Evolutionary conservation across 108 stramenopile genomes (phyloP), one percentile per base, ranked within the genome.

Genomic region (Schizochytrium sp.): DNA sequence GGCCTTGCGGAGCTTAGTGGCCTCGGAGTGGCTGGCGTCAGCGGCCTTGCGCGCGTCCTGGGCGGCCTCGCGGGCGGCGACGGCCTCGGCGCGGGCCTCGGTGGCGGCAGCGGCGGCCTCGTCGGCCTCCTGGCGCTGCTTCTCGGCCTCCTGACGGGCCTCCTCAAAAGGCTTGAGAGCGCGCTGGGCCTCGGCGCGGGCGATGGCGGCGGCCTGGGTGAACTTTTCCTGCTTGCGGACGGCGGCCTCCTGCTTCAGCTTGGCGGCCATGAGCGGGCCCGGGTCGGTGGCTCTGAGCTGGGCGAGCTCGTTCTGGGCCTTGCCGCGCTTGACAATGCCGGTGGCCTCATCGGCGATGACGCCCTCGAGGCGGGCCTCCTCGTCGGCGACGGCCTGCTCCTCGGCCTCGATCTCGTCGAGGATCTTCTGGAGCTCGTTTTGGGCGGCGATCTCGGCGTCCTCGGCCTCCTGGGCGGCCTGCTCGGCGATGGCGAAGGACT

Each of bases 191-290:
- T 87, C 87, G 16, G 87, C 60, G 44, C 72, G 57, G 5, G 57
- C 55, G 10, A 57, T 41, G 0, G 48, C 18, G 5, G 87, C 87
- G 41, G 87, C 57, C 41, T 45, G 43, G 47, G 89, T 87, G 48
- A 58, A 44, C 87, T 72, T 71, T 10, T 60, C 60, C 34, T 44
- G 44, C 87, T 88, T 88, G 48, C 90, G 60, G 57, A 69, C 63
- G 21, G 69, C 53, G 57, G 90, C 90, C 87, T 88, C 90, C 69
- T 90, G 90, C 8, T 69, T 45, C 55, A 90, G 87, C 69, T 87
- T 88, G 28, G 87, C 87, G 60, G 63, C 58, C 28, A 43, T 44
- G 14, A 90, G 87, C 41, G 87, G 69, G 60, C 44, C 51, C 19
- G 60, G 55, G 69, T 90, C 87, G 58, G 87, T 51, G 41, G 60